Evolutionary conservation across 2,329 filamentous ascomycete genomes (phyloP).

Genomic region (Aureobasidium zeae): DNA sequence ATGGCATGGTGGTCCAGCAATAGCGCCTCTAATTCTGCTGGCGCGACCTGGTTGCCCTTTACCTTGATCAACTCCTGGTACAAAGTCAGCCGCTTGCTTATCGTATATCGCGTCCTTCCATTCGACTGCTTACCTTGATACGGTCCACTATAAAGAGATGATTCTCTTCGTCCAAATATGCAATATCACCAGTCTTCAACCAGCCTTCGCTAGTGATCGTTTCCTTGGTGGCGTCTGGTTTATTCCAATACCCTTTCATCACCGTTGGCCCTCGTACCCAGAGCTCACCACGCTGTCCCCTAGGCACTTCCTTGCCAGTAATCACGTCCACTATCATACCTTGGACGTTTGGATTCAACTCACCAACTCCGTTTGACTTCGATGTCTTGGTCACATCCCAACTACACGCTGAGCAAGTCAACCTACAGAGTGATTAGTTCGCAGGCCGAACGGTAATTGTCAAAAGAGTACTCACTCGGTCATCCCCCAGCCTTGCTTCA

Average conservation of each 20-base stretch:
- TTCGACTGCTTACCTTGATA: conserved; percentile 47
- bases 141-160: conserved; percentile 63
- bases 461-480: conserved; percentile 49
- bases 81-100: neutral
- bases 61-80: conserved; percentile 52
- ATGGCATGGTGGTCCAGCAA: conserved; percentile 48
- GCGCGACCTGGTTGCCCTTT: conserved; percentile 52
- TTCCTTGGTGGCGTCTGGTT: conserved; percentile 55
- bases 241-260: conserved; percentile 69
- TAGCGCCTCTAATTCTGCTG: conserved; percentile 51
- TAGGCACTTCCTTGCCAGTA: conserved; percentile 39
- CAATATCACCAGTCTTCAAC: conserved; percentile 64
- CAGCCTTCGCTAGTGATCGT: conserved; percentile 56
- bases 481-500: conserved; percentile 79
- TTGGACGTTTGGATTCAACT: conserved; percentile 59
- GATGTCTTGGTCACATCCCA: conserved; percentile 49
- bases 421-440: conserved; percentile 24
- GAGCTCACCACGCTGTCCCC: conserved; percentile 56
- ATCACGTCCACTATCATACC: conserved; percentile 57
- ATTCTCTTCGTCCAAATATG: conserved; percentile 48
- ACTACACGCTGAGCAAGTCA: conserved; percentile 59
- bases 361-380: conserved; percentile 49
- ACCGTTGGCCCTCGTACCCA: conserved; percentile 64
- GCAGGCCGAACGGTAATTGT: neutral
- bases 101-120: neutral